Percentiles rank a stretch among this genome's conserved stretches.
Conservation (phyloP, 805 yeast genomes). For the Saturnispora ahearnii region DNA sequence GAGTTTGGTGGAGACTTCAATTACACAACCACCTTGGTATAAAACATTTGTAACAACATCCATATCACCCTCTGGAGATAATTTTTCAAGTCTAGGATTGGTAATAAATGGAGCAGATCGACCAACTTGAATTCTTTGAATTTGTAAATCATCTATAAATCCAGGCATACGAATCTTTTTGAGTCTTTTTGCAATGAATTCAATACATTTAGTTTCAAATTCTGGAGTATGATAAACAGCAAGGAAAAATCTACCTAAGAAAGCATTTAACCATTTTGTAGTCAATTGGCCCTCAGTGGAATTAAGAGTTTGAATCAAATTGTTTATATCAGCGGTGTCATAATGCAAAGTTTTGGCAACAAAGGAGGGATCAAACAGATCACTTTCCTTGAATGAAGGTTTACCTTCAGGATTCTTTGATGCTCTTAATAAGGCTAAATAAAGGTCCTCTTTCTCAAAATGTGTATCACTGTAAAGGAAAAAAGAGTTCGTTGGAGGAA, state of each 20-base stretch:
- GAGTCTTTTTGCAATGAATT: constrained; percentile 60
- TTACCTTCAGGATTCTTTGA: constrained; percentile 35
- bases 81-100: constrained; percentile 54
- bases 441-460: constrained; percentile 87
- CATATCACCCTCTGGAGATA: constrained; percentile 75
- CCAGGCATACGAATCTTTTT: constrained; percentile 79
- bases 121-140: constrained; percentile 68
- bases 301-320: constrained; percentile 65
- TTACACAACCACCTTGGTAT: constrained; percentile 68
- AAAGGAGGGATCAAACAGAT: constrained; percentile 35
- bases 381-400: constrained; percentile 11
- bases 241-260: constrained; percentile 74
- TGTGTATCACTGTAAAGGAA: constrained; percentile 72
- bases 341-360: constrained; percentile 70
- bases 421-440: constrained; percentile 74
- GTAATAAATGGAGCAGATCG: constrained; percentile 72
- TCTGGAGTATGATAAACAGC: constrained; percentile 64
- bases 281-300: constrained; percentile 77
- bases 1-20: constrained; percentile 74
- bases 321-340: constrained; percentile 60
- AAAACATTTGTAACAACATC: constrained; percentile 50
- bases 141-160: constrained; percentile 73
- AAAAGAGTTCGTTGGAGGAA: constrained; percentile 33
- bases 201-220: constrained; percentile 48
- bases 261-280: constrained; percentile 85